A percentile compares a stretch with the other conserved stretches of the same genome.
Evolutionary conservation across 2,329 filamentous ascomycete species (phyloP).

Genomic region (Dendryphion nanum): DNA sequence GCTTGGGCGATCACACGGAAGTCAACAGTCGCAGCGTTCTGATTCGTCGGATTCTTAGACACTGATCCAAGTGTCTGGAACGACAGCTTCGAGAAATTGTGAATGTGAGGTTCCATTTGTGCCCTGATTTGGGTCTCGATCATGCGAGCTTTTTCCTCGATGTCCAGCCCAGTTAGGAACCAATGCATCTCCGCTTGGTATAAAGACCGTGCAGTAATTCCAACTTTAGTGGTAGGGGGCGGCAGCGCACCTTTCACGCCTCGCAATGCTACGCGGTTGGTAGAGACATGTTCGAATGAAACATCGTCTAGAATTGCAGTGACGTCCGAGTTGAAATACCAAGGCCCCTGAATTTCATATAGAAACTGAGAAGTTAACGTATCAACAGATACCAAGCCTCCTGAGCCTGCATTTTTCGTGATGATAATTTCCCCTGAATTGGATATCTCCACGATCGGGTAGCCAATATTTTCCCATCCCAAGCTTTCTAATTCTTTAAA

Average conservation of each 20-base stretch:
- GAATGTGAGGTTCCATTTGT: conserved; percentile 36
- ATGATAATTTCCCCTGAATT: conserved; percentile 23
- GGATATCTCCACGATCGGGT: conserved; percentile 31
- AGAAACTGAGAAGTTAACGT: conserved; percentile 55
- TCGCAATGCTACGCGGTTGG: conserved; percentile 50
- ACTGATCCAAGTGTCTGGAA: conserved; percentile 41
- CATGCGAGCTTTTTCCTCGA: conserved; percentile 45
- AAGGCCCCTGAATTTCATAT: conserved; percentile 43
- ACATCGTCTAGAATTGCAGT: conserved; percentile 53
- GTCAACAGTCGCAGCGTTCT: conserved; percentile 51
- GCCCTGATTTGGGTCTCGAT: conserved; percentile 37
- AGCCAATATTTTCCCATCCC: conserved; percentile 33
- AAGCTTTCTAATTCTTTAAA: conserved; percentile 39
- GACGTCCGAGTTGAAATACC: conserved; percentile 59
- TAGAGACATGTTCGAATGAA: conserved; percentile 51
- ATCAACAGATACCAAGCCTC: conserved; percentile 44
- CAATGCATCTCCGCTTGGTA: conserved; percentile 49
- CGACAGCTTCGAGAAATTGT: conserved; percentile 35
- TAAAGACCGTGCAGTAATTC: conserved; percentile 45
- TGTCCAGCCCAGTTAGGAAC: conserved; percentile 46
- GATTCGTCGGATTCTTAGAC: conserved; percentile 42
- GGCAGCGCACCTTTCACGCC: conserved; percentile 41
- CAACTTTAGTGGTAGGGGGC: conserved; percentile 41
- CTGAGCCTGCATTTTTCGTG: conserved; percentile 31
- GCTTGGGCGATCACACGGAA: conserved; percentile 51